Conservation (phyloP, 2,329 filamentous ascomycete species). For the Sphaerostilbella broomeana region DNA sequence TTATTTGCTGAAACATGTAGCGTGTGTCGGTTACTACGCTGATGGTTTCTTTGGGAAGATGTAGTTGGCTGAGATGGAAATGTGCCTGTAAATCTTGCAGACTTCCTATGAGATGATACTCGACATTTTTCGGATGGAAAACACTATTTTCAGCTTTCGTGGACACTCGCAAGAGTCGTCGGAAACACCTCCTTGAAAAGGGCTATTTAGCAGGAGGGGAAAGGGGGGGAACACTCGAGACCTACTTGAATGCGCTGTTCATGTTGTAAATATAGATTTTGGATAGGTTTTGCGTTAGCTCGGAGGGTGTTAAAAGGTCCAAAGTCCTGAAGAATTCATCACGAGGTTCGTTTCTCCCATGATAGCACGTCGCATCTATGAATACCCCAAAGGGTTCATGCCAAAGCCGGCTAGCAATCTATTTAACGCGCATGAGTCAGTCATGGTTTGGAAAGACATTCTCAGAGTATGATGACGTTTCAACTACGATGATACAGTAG, state of each 20-base stretch:
- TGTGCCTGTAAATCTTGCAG: slow-evolving; percentile 59
- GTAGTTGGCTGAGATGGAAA: slow-evolving; percentile 59
- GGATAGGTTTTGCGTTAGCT: slow-evolving; percentile 52
- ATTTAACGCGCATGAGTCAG: too few species aligned
- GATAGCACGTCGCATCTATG: slow-evolving; percentile 64
- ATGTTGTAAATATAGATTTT: slow-evolving; percentile 66
- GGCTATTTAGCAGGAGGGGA: background rate
- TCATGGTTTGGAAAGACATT: too few species aligned
- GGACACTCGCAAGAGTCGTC: slow-evolving; percentile 54
- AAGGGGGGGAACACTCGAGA: background rate
- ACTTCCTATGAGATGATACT: slow-evolving; percentile 60
- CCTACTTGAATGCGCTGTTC: slow-evolving; percentile 61
- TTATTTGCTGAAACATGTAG: slow-evolving; percentile 60
- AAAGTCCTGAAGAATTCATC: slow-evolving; percentile 60
- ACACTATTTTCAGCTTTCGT: slow-evolving; percentile 53
- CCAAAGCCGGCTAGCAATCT: slow-evolving; percentile 65
- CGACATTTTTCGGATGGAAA: slow-evolving; percentile 58
- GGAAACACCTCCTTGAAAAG: slow-evolving; percentile 49
- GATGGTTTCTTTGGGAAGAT: slow-evolving; percentile 64
- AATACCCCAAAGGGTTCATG: slow-evolving; percentile 61
- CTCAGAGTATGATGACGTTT: too few species aligned
- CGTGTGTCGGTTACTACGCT: slow-evolving; percentile 60
- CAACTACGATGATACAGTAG: too few species aligned
- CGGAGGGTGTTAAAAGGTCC: slow-evolving; percentile 55
- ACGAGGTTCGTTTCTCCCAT: slow-evolving; percentile 58